These are phyloP conservation scores for Ammopiptanthus mongolicus DNA, from an alignment of 306 rosid species.

Conservation along the genomic window DNA sequence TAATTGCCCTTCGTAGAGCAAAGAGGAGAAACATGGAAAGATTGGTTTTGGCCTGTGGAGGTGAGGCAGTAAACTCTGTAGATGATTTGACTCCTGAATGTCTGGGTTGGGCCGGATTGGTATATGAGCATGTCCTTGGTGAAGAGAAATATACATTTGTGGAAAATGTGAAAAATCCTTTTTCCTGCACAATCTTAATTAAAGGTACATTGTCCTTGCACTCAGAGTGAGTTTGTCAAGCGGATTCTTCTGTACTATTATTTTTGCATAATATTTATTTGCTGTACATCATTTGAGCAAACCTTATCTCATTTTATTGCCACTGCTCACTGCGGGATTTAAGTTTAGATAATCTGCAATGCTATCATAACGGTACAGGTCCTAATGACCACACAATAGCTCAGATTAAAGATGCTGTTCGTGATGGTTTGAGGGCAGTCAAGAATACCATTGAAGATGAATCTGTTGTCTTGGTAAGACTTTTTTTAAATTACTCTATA, in stretches of 20 bases:
- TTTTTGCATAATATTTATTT: constrained; percentile 2
- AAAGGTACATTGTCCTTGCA: constrained; percentile 53
- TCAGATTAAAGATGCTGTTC: constrained; percentile 96
- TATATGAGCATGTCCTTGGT: constrained; percentile 93
- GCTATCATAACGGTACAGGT: constrained; percentile 48
- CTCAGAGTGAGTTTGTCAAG: neutral
- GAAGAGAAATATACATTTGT: constrained; percentile 95
- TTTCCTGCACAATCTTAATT: constrained; percentile 91
- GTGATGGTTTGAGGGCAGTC: constrained; percentile 95
- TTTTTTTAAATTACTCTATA: neutral
- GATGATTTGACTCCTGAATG: constrained; percentile 85
- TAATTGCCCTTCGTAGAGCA: constrained; percentile 95
- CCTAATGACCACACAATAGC: constrained; percentile 98
- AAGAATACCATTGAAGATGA: constrained; percentile 97
- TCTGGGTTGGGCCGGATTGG: constrained; percentile 99
- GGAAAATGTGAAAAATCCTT: constrained; percentile 89
- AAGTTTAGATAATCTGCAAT: constrained; percentile 16
- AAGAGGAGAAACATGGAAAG: constrained; percentile 99
- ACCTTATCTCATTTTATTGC: neutral
- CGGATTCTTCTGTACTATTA: neutral
- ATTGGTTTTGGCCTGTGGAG: constrained; percentile 96
- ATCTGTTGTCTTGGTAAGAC: constrained; percentile 71
- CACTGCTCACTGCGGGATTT: constrained; percentile 4
- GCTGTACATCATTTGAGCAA: neutral
- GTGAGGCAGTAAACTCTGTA: constrained; percentile 91